phyloP scores from a whole-genome alignment of 129 eudicot genomes.

The Artemisia argyi region DNA sequence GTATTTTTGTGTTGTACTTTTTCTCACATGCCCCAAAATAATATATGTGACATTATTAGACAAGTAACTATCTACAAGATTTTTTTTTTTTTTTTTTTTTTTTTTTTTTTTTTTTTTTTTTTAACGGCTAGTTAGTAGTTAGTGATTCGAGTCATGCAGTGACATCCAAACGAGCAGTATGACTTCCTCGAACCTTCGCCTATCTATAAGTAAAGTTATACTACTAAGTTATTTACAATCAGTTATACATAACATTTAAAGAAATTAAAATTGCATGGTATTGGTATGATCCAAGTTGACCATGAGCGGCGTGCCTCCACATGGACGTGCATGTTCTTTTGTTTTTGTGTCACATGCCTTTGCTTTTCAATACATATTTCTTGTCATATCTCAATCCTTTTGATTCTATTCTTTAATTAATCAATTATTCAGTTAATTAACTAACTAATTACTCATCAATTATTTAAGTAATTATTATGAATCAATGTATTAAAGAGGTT shows the following conservation, averaged over 20 bases:
- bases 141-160: too few relatives aligned
- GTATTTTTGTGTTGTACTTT: too few relatives aligned
- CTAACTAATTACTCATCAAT: background rate
- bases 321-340: slow-evolving; percentile 45
- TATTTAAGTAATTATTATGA: background rate
- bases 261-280: slow-evolving; percentile 16
- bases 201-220: background rate
- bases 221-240: background rate
- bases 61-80: too few relatives aligned
- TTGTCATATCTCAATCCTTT: slow-evolving; percentile 16
- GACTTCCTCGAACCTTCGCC: too few relatives aligned
- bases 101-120: too few relatives aligned
- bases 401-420: slow-evolving; percentile 15
- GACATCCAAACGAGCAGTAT: too few relatives aligned
- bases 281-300: slow-evolving; percentile 29
- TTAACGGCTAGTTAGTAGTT: too few relatives aligned
- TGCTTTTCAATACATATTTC: slow-evolving; percentile 23
- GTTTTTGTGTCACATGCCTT: slow-evolving; percentile 38
- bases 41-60: too few relatives aligned
- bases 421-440: background rate
- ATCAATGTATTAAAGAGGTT: background rate
- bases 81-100: too few relatives aligned
- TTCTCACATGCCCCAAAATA: too few relatives aligned
- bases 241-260: background rate
- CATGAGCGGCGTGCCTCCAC: slow-evolving; percentile 35